Conservation (phyloP, 208 protist genomes). For the Borovskyia barvae region DNA sequence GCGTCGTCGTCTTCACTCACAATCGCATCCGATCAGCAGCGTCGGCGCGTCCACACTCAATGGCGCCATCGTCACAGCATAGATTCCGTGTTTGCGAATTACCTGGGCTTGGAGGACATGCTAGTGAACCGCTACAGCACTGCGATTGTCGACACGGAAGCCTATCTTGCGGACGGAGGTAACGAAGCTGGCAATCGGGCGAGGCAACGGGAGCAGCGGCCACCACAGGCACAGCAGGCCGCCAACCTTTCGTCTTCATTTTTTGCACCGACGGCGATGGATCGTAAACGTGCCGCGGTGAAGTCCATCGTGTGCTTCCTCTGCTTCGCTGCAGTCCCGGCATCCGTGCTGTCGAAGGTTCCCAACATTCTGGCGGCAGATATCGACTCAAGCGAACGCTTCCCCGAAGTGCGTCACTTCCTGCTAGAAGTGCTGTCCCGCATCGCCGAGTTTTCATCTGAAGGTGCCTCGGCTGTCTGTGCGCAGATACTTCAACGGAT, state of each 20-base stretch:
- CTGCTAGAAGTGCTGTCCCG: constrained; percentile 6
- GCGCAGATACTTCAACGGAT: constrained; percentile 8
- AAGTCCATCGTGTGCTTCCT: constrained; percentile 33
- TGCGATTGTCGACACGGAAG: constrained; percentile 19
- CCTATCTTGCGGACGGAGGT: constrained; percentile 27
- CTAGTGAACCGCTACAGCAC: constrained; percentile 19
- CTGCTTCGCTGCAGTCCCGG: constrained; percentile 13
- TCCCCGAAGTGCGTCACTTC: constrained; percentile 10
- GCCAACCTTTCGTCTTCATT: background rate
- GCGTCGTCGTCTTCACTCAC: constrained; percentile 3
- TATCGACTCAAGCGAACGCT: constrained; percentile 8
- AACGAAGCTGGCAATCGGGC: background rate
- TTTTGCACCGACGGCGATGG: constrained; percentile 9
- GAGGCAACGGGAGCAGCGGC: background rate
- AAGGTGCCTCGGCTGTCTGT: constrained; percentile 19
- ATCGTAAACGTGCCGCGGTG: constrained; percentile 23
- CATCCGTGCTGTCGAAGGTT: background rate
- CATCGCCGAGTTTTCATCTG: background rate
- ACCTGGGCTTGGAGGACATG: constrained; percentile 25
- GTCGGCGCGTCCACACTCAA: constrained; percentile 19
- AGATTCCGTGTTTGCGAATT: constrained; percentile 17
- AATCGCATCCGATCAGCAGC: constrained; percentile 23
- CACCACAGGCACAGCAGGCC: background rate
- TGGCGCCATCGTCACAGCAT: constrained; percentile 21
- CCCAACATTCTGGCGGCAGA: background rate